phyloP scores from a whole-genome alignment of 78 protist genomes.

The Speleostelium caveatum region DNA sequence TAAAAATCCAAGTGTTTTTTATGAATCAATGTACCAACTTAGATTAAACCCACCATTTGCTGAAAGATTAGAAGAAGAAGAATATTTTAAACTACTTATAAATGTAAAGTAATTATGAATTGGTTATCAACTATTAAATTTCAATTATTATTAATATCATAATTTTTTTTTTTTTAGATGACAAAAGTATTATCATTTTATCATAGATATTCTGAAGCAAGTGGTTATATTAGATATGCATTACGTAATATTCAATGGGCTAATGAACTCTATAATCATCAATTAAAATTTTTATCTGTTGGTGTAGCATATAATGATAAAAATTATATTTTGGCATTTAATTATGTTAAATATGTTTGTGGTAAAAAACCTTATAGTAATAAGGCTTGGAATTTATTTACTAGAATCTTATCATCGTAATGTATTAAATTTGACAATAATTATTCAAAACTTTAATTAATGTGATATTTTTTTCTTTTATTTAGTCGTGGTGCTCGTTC shows the following conservation, averaged over 20 bases:
- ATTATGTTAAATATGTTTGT: constrained; percentile 61
- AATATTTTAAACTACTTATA: constrained; percentile 14
- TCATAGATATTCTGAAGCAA: constrained; percentile 31
- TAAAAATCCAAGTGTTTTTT: background rate
- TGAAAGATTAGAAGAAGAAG: constrained; percentile 42
- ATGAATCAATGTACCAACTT: background rate
- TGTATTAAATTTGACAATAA: background rate
- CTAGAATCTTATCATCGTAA: constrained; percentile 11
- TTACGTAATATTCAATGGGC: constrained; percentile 5
- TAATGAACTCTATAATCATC: constrained; percentile 21
- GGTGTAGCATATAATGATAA: constrained; percentile 33
- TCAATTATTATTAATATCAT: too few relatives aligned
- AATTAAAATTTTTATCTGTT: constrained; percentile 43
- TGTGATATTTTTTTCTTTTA: background rate
- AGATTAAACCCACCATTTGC: constrained; percentile 24
- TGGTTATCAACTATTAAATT: background rate
- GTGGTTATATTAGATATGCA: constrained; percentile 46
- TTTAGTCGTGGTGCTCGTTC: constrained; percentile 5
- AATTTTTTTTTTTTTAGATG: too few relatives aligned
- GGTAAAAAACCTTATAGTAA: constrained; percentile 42
- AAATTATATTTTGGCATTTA: constrained; percentile 26
- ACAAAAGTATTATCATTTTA: constrained; percentile 10
- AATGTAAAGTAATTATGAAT: constrained; percentile 1
- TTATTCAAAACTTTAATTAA: background rate
- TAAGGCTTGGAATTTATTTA: constrained; percentile 66